Base-by-base conservation (phyloP, 495 filamentous ascomycete genomes). In the Podospora pseudopauciseta region DNA sequence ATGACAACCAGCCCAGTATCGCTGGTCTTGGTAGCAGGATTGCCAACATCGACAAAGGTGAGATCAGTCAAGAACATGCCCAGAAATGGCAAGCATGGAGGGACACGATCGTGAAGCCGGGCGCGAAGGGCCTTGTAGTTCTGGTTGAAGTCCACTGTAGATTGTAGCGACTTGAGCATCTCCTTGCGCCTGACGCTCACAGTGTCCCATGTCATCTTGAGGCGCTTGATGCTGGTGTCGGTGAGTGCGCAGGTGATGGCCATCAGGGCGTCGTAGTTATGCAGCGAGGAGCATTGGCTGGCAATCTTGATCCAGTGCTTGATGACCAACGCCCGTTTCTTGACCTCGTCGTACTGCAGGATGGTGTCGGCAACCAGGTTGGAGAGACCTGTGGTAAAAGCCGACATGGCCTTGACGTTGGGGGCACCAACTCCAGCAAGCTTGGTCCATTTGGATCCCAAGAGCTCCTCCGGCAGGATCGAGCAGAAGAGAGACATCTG, bases 281-380 rank as follows among this genome's bases (percentile, higher is more conserved):
- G 91, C 7, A 99, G 83, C 68, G 92, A 89, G 13, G 96, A 82
- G 73, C 93, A 97, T 69, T 90, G 91, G 74, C 90, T 88, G 2
- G 92, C 91, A 69, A 98, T 91, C 83, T 99, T 99, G 65, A 97
- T 92, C 96, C 96, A 99, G 72, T 97, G 93, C 82, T 99, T 98
- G 82, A 99, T 95, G 59, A 93, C 88, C 2, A 84, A 76, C 2
- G 96, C 95, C 44, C 96, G 88, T 80, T 92, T 96, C 83, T 97
- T 98, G 15, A 89, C 88, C 78, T 98, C 96, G 62, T 92, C 86
- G 30, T 90, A 83, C 64, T 90, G 87, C 16, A 99, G 86, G 71
- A 98, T 97, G 2, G 91, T 96, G 76, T 98, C 96, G n/a, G 92
- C 92, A 23, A 99, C 96, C 26, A 98, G 83, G 75, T 97, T 93